phyloP scores from a whole-genome alignment of 768 basidiomycete genomes.

The Gloeopeniophorella convolvens region DNA sequence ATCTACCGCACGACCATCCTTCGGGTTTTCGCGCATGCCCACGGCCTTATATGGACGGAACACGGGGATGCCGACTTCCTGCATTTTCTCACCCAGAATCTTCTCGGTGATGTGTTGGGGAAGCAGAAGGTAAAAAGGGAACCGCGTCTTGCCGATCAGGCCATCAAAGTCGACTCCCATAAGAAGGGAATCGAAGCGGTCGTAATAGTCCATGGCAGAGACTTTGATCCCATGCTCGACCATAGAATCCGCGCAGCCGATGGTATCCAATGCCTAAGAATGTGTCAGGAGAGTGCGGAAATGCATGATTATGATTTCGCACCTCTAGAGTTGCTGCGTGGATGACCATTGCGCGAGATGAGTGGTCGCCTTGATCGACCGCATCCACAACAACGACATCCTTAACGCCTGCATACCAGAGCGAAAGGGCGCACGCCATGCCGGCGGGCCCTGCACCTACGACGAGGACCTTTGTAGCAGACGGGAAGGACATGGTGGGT shows the following conservation, averaged over 20 bases:
- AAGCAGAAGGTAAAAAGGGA: slow-evolving; percentile 37
- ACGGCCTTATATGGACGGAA: slow-evolving; percentile 35
- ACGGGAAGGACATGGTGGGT: slow-evolving; percentile 30
- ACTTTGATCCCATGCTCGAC: slow-evolving; percentile 33
- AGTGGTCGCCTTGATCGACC: slow-evolving; percentile 26
- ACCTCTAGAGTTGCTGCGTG: slow-evolving; percentile 52
- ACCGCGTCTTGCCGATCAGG: slow-evolving; percentile 37
- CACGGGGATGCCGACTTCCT: slow-evolving; percentile 29
- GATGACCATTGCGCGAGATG: slow-evolving; percentile 40
- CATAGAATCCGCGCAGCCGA: slow-evolving; percentile 37
- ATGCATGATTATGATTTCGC: slow-evolving; percentile 1
- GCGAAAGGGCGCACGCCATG: slow-evolving; percentile 40
- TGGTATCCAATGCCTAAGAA: slow-evolving; percentile 38
- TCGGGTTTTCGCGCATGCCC: slow-evolving; percentile 29
- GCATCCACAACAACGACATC: slow-evolving; percentile 43
- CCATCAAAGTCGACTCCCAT: slow-evolving; percentile 28
- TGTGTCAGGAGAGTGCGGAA: slow-evolving; percentile 30
- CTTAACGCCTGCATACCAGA: slow-evolving; percentile 35
- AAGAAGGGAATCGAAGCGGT: slow-evolving; percentile 26
- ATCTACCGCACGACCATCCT: slow-evolving; percentile 29
- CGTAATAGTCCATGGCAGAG: slow-evolving; percentile 24
- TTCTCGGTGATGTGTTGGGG: slow-evolving; percentile 42
- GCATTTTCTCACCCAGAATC: slow-evolving; percentile 32
- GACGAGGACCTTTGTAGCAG: slow-evolving; percentile 37
- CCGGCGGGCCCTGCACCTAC: slow-evolving; percentile 48